Evolutionary conservation across 345 rosid species (phyloP), one percentile per base, ranked within the genome.

Genomic region (Linum tenue): DNA sequence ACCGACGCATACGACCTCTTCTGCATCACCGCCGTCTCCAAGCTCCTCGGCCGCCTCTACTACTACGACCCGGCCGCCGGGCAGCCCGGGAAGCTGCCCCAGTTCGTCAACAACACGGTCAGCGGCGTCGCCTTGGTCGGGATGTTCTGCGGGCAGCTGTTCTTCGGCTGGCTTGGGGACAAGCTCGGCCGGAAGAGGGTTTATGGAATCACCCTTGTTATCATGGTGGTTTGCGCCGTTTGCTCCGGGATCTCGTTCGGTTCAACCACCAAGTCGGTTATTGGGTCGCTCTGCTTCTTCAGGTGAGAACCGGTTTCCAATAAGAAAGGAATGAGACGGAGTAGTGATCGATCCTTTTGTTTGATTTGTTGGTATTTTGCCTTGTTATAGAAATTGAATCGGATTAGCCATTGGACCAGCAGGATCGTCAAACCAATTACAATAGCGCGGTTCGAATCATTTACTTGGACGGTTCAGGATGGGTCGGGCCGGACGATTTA

Each of bases 81-180:
- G 5, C 36, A 17, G 10, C 39, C 62, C 5, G 62, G 38, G 5
- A 44, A 44, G 51, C 51, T 44, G 12, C 51, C 51, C 11, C 2
- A 5, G 8, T 44, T 14, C 51, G 51, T 44, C 51, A 44, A 44
- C 51, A 44, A 44, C 51, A 7, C 12, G 51, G 39, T 59, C 38
- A 14, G 36, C 39, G 62, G 62, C 37, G 39, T 35, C 3, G 62
- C 62, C 62, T 37, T 59, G 38, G 38, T 59, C 38, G 62, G 62
- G 2, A 59, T 39, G 1, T 11, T 35, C 36, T 17, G 37, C 39
- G 62, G 62, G 7, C 62, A 59, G 39, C 11, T 59, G 38, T 35
- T 59, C 62, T 59, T 59, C 62, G 62, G 62, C 37, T 59, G 62
- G 62, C 38, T 59, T 3, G 62, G 62, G 38, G 62, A 59, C 62